Conservation (phyloP, 2,329 filamentous ascomycete genomes). For the Aspergillus udagawae region DNA sequence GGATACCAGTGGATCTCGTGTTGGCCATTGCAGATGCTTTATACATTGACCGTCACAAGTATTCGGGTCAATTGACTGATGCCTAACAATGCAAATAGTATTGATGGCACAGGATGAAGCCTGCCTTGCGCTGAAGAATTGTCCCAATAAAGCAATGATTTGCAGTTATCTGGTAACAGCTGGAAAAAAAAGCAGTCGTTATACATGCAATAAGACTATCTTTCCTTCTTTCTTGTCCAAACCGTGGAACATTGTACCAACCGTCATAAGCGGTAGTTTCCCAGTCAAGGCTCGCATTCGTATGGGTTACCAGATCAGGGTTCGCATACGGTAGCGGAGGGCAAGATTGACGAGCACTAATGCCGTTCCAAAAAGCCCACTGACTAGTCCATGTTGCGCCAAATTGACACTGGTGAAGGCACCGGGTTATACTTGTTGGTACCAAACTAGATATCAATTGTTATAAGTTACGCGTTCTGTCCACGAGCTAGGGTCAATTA, state of each 20-base stretch:
- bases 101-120: background rate
- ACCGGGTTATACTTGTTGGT: too few relatives aligned
- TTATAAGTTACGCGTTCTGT: too few relatives aligned
- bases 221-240: background rate
- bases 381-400: too few relatives aligned
- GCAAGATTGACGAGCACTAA: too few relatives aligned
- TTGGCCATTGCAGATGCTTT: background rate
- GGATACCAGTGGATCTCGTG: background rate
- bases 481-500: too few relatives aligned
- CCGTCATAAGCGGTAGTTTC: background rate
- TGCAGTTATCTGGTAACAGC: background rate
- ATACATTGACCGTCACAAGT: background rate
- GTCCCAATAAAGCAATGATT: background rate
- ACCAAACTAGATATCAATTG: too few relatives aligned
- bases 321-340: background rate
- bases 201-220: background rate
- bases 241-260: background rate
- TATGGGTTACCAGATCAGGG: conserved; percentile 1
- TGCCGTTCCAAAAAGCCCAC: too few relatives aligned
- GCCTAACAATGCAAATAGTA: background rate
- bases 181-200: background rate
- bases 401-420: too few relatives aligned
- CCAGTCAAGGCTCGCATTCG: conserved; percentile 1
- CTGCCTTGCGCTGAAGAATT: background rate
- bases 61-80: background rate